These are phyloP conservation scores for Blakeslea trispora DNA, from an alignment of 371 early-diverging fungal genomes.

Conservation along the genomic window DNA sequence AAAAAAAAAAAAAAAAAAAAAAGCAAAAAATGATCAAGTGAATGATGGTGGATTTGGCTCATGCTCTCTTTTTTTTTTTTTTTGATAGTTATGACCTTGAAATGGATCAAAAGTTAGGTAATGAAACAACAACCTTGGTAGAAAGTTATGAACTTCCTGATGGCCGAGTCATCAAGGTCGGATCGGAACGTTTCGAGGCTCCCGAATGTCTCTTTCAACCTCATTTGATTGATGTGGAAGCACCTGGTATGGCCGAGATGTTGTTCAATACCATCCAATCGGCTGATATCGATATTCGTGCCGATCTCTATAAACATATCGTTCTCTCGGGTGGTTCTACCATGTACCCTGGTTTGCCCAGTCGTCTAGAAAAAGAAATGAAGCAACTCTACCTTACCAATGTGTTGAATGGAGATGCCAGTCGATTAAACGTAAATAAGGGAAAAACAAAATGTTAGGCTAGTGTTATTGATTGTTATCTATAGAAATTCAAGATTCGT, in stretches of 20 bases:
- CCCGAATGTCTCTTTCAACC: conserved; percentile 99
- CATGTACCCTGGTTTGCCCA: conserved; percentile 97
- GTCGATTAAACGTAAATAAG: conserved; percentile 81
- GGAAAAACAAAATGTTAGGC: not conserved
- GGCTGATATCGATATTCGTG: conserved; percentile 90
- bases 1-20: too few species aligned
- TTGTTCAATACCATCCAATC: conserved; percentile 90
- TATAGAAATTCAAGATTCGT: conserved; percentile 93
- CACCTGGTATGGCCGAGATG: conserved; percentile 92
- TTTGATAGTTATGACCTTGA: conserved; percentile 85
- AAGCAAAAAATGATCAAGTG: too few species aligned
- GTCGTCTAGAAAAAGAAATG: conserved; percentile 95
- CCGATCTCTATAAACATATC: conserved; percentile 95
- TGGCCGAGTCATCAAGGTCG: conserved; percentile 97
- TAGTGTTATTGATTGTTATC: not conserved
- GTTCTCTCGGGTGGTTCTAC: conserved; percentile 97
- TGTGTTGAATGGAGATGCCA: conserved; percentile 83
- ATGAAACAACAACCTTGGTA: conserved; percentile 94
- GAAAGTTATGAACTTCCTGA: conserved; percentile 98
- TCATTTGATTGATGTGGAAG: conserved; percentile 92
- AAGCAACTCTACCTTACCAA: conserved; percentile 93
- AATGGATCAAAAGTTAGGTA: conserved; percentile 92
- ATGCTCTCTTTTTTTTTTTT: not conserved
- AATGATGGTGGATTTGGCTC: not conserved
- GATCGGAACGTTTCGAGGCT: conserved; percentile 96